phyloP scores from a whole-genome alignment of 1,139 yeast genomes.

The Nakaseomyces kungkrabaensis region DNA sequence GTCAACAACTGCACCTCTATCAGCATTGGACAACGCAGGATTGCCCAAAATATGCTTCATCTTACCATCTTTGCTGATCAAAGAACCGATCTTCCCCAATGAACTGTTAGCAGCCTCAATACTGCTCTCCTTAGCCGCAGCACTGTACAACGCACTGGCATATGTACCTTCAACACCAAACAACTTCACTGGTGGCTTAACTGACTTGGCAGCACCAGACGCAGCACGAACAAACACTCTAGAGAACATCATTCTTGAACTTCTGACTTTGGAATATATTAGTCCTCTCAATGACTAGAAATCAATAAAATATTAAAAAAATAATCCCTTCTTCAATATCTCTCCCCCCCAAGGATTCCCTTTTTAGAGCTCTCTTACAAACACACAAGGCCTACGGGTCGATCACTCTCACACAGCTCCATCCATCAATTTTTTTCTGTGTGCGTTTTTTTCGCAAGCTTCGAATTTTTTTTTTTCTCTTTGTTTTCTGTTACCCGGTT shows the following conservation, averaged over 20 bases:
- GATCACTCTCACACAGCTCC: no score
- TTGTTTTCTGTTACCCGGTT: no score
- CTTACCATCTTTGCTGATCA: conserved; percentile 55
- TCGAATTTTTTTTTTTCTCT: no score
- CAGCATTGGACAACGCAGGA: conserved; percentile 75
- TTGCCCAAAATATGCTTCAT: conserved; percentile 54
- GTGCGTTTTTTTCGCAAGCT: no score
- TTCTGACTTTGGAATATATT: no score
- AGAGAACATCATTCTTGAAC: conserved; percentile 37
- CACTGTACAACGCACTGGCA: conserved; percentile 89
- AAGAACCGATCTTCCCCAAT: conserved; percentile 46
- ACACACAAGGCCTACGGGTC: not conserved
- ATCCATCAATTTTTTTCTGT: no score
- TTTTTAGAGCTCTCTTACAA: no score
- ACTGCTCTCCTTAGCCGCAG: conserved; percentile 76
- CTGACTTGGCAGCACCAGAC: conserved; percentile 38
- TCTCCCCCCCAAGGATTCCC: no score
- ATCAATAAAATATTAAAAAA: no score
- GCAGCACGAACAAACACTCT: conserved; percentile 67
- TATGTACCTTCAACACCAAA: conserved; percentile 95
- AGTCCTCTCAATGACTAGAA: not conserved
- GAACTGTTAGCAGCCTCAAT: conserved; percentile 65
- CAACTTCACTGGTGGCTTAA: conserved; percentile 85
- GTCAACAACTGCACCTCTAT: conserved; percentile 63
- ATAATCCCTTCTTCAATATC: no score